These are phyloP conservation scores for Phaffia rhodozyma DNA, from an alignment of 1,284 basidiomycete genomes.

Conservation along the genomic window DNA sequence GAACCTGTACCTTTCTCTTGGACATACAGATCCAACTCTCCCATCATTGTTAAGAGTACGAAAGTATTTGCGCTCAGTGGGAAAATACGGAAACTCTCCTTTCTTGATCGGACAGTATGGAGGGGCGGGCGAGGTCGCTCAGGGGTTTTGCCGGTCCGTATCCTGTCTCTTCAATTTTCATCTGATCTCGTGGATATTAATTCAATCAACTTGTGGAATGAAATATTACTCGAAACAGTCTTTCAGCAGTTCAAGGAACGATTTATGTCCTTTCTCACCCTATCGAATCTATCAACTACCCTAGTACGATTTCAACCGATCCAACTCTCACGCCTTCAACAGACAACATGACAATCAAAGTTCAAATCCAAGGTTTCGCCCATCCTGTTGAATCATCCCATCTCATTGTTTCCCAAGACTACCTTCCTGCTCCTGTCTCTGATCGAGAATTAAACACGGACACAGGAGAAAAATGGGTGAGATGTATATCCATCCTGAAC, in stretches of 20 bases:
- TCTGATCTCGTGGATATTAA: not conserved
- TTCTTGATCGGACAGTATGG: constrained; percentile 93
- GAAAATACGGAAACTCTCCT: constrained; percentile 78
- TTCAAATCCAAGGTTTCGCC: constrained; percentile 43
- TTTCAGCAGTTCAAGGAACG: constrained; percentile 69
- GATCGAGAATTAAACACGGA: constrained; percentile 11
- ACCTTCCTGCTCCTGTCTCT: constrained; percentile 37
- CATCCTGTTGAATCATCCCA: constrained; percentile 45
- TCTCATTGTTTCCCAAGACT: constrained; percentile 39
- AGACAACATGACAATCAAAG: constrained; percentile 22
- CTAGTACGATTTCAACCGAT: not conserved
- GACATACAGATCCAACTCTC: constrained; percentile 47
- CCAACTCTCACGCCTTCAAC: constrained; percentile 9
- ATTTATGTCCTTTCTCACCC: constrained; percentile 64
- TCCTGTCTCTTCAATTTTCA: not conserved
- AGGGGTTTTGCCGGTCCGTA: constrained; percentile 64
- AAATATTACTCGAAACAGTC: constrained; percentile 37
- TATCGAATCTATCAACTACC: not conserved
- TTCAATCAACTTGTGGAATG: not conserved
- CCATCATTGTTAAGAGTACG: constrained; percentile 55
- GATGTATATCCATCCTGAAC: constrained; percentile 58
- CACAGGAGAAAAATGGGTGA: constrained; percentile 37
- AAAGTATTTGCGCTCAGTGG: constrained; percentile 62
- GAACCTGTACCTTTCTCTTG: constrained; percentile 2
- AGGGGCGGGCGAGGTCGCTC: constrained; percentile 78